Percentiles rank a stretch among this genome's conserved stretches.
These are phyloP conservation scores for Komagataella mondaviorum DNA, from an alignment of 805 yeast genomes.

Conservation along the genomic window DNA sequence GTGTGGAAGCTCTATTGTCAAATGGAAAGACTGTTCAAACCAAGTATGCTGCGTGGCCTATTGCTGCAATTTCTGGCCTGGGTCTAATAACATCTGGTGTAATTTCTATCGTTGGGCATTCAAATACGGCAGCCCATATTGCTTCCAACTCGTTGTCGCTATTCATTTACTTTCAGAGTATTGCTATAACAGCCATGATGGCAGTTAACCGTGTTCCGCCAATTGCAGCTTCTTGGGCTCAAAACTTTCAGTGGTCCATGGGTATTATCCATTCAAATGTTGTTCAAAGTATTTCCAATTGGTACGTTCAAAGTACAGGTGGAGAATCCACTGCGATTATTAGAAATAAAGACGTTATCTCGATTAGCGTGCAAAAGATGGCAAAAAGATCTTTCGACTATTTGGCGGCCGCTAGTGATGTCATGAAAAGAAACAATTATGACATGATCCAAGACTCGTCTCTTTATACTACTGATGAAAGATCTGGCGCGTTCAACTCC, in stretches of 20 bases:
- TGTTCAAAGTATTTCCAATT: constrained; percentile 73
- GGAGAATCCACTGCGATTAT: constrained; percentile 74
- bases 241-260: constrained; percentile 92
- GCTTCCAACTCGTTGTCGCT: constrained; percentile 92
- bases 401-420: constrained; percentile 5
- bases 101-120: constrained; percentile 77
- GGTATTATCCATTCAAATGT: constrained; percentile 71
- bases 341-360: constrained; percentile 45
- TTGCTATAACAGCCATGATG: constrained; percentile 91
- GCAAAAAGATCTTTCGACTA: constrained; percentile 3
- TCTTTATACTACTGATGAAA: constrained; percentile 63
- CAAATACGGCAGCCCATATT: constrained; percentile 89
- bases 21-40: constrained; percentile 94
- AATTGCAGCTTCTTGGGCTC: constrained; percentile 96
- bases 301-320: constrained; percentile 95
- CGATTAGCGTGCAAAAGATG: constrained; percentile 73
- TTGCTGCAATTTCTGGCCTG: constrained; percentile 80
- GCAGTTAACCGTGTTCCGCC: constrained; percentile 90
- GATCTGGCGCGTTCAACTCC: constrained; percentile 38
- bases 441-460: constrained; percentile 35
- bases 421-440: constrained; percentile 25
- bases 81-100: constrained; percentile 84
- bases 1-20: constrained; percentile 77
- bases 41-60: constrained; percentile 87
- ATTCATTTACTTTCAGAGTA: constrained; percentile 85